Base-by-base conservation (phyloP, 768 basidiomycete species). In the Suillus bovinus region DNA sequence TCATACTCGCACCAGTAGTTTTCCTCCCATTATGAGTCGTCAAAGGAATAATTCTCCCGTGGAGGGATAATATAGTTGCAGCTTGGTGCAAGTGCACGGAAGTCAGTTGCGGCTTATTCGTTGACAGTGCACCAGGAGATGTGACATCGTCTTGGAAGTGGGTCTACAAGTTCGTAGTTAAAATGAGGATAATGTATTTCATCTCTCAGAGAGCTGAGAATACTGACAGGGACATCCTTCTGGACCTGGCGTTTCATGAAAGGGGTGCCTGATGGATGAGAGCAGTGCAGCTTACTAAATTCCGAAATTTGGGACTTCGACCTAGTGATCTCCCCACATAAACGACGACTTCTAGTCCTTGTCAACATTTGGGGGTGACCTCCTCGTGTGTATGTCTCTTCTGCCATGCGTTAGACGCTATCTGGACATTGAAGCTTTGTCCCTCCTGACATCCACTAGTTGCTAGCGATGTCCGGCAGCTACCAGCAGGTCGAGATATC, bases 181-280 rank as follows among this genome's bases (percentile, higher is more conserved):
- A 54, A 41, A 14, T 22, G 16, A 31, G 38, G 60, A 42, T 53
- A 16, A 10, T 54, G 46, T 11, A 55, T 44, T 55, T 61, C 46
- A 16, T 46, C 20, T 17, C 54, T 42, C 22, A 54, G 24, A n/a
- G 13, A 41, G 33, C 5, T 5, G 7, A 29, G 52, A 22, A 55
- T 20, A 6, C 31, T 20, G 1, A 16, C 24, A 14, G 29, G 14
- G 17, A 39, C 14, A 5, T 55, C 60, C 20, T 39, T n/a, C 24
- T 33, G 54, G n/a, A 61, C 27, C 38, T 42, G 52, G n/a, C 42
- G 17, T 54, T 44, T 38, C 2, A 20, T 54, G 50, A 54, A 54
- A n/a, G 52, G 60, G n/a, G 22, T 41, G 29, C n/a, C 22, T 46
- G 13, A 5, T 22, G 13, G 44, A 22, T 46, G 11, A 46, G 44